A percentile compares a stretch with the other conserved stretches of the same genome.
Conservation (phyloP, 768 basidiomycete species). For the Suillus discolor region DNA sequence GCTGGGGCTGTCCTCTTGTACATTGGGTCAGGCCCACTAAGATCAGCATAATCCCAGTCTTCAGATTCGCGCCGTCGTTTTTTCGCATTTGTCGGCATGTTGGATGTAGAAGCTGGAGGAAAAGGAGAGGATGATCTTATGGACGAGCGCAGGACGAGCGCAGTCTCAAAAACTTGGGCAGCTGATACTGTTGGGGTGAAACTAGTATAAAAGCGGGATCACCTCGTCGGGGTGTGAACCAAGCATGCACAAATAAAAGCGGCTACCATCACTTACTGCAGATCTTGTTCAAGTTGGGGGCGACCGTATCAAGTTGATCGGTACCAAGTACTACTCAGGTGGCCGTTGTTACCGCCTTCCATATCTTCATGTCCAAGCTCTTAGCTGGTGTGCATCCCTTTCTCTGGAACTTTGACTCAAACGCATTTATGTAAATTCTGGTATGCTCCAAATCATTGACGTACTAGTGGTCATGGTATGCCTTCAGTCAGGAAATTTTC, state of each 20-base stretch:
- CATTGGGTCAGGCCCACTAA: conserved; percentile 13
- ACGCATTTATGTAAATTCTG: not conserved
- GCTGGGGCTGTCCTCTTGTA: conserved; percentile 12
- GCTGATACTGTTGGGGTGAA: conserved; percentile 7
- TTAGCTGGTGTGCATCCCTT: not conserved
- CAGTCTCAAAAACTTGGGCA: not conserved
- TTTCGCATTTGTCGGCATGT: conserved; percentile 6
- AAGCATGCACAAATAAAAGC: conserved; percentile 7
- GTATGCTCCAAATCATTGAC: not conserved
- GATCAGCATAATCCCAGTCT: conserved; percentile 16
- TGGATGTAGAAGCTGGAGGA: not conserved
- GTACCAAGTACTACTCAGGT: not conserved
- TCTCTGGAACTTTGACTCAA: not conserved
- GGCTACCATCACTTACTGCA: not conserved
- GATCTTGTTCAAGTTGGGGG: too few relatives aligned
- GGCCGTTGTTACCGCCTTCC: not conserved
- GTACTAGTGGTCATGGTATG: too few relatives aligned
- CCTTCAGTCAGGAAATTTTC: too few relatives aligned
- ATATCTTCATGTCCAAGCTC: not conserved
- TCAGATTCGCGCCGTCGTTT: conserved; percentile 12
- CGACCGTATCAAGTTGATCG: not conserved
- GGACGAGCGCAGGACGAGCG: not conserved
- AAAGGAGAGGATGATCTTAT: not conserved
- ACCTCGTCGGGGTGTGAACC: not conserved
- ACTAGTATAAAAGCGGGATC: conserved; percentile 1